phyloP scores from a whole-genome alignment of 2,329 filamentous ascomycete species.

The Sclerotinia trifoliorum region DNA sequence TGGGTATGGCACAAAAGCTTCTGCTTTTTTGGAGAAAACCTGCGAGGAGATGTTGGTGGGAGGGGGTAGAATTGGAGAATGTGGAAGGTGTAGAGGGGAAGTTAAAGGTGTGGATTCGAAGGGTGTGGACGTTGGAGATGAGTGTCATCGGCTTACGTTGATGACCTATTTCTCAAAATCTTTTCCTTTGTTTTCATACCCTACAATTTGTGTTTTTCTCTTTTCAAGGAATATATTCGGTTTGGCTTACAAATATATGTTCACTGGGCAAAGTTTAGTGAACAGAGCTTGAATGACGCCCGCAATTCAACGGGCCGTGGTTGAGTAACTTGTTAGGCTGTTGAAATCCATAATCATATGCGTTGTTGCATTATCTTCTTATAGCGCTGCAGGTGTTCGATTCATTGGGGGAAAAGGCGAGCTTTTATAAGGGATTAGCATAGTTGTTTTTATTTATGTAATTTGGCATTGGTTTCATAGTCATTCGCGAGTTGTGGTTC shows the following conservation, averaged over 20 bases:
- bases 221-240: conserved; percentile 20
- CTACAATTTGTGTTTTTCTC: conserved; percentile 20
- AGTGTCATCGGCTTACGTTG: conserved; percentile 79
- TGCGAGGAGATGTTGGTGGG: conserved; percentile 97
- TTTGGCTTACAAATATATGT: conserved; percentile 5
- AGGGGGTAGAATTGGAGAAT: conserved; percentile 86
- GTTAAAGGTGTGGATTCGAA: conserved; percentile 96
- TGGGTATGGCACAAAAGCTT: conserved; percentile 98
- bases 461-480: conserved; percentile 12
- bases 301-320: neutral
- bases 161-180: neutral
- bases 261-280: conserved; percentile 9
- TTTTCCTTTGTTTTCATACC: conserved; percentile 21
- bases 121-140: conserved; percentile 99
- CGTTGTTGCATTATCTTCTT: conserved; percentile 7
- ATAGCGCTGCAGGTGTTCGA: conserved; percentile 19
- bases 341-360: conserved; percentile 5
- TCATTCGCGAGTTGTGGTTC: neutral
- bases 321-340: conserved; percentile 10
- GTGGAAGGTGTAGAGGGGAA: conserved; percentile 89
- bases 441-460: conserved; percentile 12
- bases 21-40: conserved; percentile 98
- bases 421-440: conserved; percentile 20
- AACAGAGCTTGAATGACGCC: conserved; percentile 2
- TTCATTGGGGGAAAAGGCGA: conserved; percentile 13